phyloP scores from a whole-genome alignment of 2,329 filamentous ascomycete genomes.

The Xylaria digitata region DNA sequence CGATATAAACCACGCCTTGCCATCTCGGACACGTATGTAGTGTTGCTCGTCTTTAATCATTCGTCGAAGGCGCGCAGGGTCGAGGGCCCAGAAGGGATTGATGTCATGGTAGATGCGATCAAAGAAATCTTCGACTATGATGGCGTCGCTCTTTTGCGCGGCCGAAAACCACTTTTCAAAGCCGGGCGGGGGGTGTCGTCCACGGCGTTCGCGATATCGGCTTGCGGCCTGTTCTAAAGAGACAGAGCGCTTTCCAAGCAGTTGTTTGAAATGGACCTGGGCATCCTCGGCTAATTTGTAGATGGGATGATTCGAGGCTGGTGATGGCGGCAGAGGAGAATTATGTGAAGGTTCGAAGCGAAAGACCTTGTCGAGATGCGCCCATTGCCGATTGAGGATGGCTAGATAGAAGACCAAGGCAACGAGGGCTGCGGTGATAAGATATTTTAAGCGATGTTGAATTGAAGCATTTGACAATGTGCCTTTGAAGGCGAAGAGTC shows the following conservation, averaged over 20 bases:
- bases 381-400: slow-evolving; percentile 21
- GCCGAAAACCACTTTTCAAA: slow-evolving; percentile 70
- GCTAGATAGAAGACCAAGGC: slow-evolving; percentile 26
- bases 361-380: slow-evolving; percentile 3
- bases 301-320: slow-evolving; percentile 57
- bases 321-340: slow-evolving; percentile 9
- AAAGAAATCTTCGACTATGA: slow-evolving; percentile 72
- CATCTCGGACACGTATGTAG: slow-evolving; percentile 60
- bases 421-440: slow-evolving; percentile 19
- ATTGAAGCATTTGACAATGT: slow-evolving; percentile 27
- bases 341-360: neutral
- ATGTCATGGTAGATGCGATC: slow-evolving; percentile 73
- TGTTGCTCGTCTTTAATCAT: slow-evolving; percentile 56
- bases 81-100: slow-evolving; percentile 68
- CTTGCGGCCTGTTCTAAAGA: slow-evolving; percentile 63
- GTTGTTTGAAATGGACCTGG: slow-evolving; percentile 54
- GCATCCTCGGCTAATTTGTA: slow-evolving; percentile 59
- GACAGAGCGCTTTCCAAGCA: slow-evolving; percentile 59
- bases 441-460: slow-evolving; percentile 27
- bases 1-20: slow-evolving; percentile 51
- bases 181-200: slow-evolving; percentile 70
- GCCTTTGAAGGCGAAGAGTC: slow-evolving; percentile 18
- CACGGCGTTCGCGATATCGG: slow-evolving; percentile 66
- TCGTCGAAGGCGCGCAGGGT: slow-evolving; percentile 54
- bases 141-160: slow-evolving; percentile 60